Base-by-base conservation (phyloP, 2,329 filamentous ascomycete genomes). In the Fusarium sp. region DNA sequence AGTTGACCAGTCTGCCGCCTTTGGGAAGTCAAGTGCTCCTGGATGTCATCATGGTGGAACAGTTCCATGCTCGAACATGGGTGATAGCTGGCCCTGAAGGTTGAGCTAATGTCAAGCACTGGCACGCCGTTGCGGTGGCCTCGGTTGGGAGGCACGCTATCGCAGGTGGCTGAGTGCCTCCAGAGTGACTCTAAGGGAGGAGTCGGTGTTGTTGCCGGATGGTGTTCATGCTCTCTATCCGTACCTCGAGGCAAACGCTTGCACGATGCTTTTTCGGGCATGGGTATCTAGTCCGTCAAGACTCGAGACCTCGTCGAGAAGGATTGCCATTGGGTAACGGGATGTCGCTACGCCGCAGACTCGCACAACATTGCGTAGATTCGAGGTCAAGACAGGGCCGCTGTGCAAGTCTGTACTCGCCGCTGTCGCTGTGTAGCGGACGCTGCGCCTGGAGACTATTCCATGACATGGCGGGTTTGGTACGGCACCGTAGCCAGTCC, bases 111-210 rank as follows among this genome's bases (percentile, higher is more conserved):
- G 65, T 50, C 43, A 70, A 65, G 61, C 10, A 68, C 43, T 60
- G 63, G 33, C 56, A 63, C 63, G 60, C 69, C 72, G 64, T 73
- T 73, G 35, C 63, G 70, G 65, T 50, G 59, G 65, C 56, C 62
- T 73, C 58, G 52, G 41, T 67, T 70, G 65, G 16, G 22, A 63
- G 60, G 58, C 56, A 64, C 57, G 65, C 69, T 73, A 75, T 73
- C 43, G 35, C 66, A 68, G 45, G 65, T 73, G 72, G 72, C 72
- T 39, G 71, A 11, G n/a, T 52, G 27, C 48, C 24, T 39, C 35
- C 3, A 20, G n/a, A 24, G 37, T 24, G 24, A 24, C 24, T 24
- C 3, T 24, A 24, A 31, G 2, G 13, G 11, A 18, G 33, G 35
- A 31, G 35, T 29, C 41, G 27, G 62, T 57, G 27, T 20, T 63